Conservation (phyloP, 78 protist species). For the Bodo saltans region DNA sequence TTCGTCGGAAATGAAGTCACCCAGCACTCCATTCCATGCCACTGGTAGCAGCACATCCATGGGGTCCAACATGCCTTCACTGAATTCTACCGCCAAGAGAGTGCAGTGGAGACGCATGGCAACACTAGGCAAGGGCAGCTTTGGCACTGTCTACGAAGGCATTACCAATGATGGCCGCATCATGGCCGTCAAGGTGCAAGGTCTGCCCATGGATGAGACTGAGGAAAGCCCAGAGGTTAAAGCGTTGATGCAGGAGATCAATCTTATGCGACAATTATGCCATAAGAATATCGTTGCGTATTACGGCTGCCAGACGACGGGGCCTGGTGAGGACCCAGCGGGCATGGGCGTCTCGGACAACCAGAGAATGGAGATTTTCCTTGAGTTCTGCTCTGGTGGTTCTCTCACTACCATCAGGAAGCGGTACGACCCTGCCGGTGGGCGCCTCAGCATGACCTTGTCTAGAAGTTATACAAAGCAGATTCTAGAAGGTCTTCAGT, state of each 20-base stretch:
- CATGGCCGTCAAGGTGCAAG: constrained; percentile 25
- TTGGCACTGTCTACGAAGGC: not conserved
- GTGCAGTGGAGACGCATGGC: not conserved
- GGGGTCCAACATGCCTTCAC: too few species aligned
- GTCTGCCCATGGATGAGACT: not conserved
- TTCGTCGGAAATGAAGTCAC: too few species aligned
- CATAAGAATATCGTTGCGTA: constrained; percentile 55
- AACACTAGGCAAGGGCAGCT: not conserved
- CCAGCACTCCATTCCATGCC: too few species aligned
- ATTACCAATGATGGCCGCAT: not conserved
- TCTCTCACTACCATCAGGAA: not conserved
- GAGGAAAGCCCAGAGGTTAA: too few species aligned
- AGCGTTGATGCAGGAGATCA: constrained; percentile 21
- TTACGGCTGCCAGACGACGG: constrained; percentile 40
- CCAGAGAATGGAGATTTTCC: not conserved
- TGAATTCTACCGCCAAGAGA: too few species aligned
- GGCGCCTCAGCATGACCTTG: not conserved
- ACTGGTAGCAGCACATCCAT: too few species aligned
- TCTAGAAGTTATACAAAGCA: constrained; percentile 1
- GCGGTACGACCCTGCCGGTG: not conserved
- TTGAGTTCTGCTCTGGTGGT: not conserved
- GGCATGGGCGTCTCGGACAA: too few species aligned
- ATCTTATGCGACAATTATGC: constrained; percentile 15
- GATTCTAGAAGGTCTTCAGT: constrained; percentile 21
- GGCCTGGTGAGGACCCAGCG: too few species aligned